Base-by-base conservation (phyloP, 495 filamentous ascomycete genomes). In the Elasticomyces elasticus region DNA sequence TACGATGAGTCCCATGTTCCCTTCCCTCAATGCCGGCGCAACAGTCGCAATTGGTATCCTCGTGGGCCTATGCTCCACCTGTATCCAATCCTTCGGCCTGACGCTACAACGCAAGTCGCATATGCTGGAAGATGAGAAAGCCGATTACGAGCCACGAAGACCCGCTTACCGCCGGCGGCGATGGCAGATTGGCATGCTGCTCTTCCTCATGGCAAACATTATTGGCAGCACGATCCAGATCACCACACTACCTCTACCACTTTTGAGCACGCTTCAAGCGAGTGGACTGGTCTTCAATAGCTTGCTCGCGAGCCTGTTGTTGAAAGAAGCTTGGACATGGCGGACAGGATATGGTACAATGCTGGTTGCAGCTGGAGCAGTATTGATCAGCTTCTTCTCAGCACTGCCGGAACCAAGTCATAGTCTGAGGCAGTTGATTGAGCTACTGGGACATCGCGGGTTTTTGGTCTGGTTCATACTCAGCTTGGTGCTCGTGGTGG, bases 61-160 rank as follows among this genome's bases (percentile, higher is more conserved):
- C 47, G 91, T 96, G 65, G 92, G 92, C 58, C 77, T 99, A 52
- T 62, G 95, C 51, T 95, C 90, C 57, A 95, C 92, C 43, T 89
- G 87, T 63, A 77, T 97, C 19, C 92, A 99, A 67, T 94, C 88
- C 66, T 73, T 99, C 62, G 92, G 92, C 59, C 79, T 99, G 58
- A 99, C 92, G n/a, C 79, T 97, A 20, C 92, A 99, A 73, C 87
- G 92, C 67, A 99, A 99, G 69, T 96, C 91, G 52, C 92, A 99
- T 74, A 82, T 99, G 51, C 80, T 96, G 60, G 92, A 99, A 74
- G 92, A 97, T 71, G 88, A 91, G 71, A 94, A 94, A 70, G 78
- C 77, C 33, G 81, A 85, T 1, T 81, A 87, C 66, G 80, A 90
- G 69, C 66, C 79, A 38, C 81, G 87, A 59, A 75, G 92, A 60